Evolutionary conservation across 1,284 basidiomycete genomes (phyloP).

Genomic region (Microbotryum intermedium): DNA sequence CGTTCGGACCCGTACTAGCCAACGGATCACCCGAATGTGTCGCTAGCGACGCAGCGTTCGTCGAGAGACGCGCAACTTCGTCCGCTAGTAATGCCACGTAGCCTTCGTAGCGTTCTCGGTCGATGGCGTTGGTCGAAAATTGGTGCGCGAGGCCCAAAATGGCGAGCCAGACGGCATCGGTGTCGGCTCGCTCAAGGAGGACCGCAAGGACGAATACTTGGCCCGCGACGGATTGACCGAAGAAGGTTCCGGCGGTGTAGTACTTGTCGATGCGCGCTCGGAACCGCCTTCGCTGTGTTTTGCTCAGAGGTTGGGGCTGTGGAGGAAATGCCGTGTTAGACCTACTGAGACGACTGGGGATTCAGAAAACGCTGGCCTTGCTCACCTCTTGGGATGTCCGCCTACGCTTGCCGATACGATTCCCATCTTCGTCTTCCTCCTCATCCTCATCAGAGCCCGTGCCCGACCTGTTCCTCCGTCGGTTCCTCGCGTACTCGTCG

Average conservation of each 20-base stretch:
- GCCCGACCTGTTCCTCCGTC: slow-evolving; percentile 34
- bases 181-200: slow-evolving; percentile 78
- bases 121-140: slow-evolving; percentile 78
- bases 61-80: slow-evolving; percentile 80
- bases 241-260: slow-evolving; percentile 74
- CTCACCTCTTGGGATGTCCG: slow-evolving; percentile 16
- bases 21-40: slow-evolving; percentile 9
- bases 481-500: slow-evolving; percentile 37
- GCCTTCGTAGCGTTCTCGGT: slow-evolving; percentile 73
- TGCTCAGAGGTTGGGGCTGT: slow-evolving; percentile 37
- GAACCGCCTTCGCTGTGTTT: slow-evolving; percentile 59
- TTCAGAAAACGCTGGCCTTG: neutral
- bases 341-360: neutral
- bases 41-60: slow-evolving; percentile 37
- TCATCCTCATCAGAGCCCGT: slow-evolving; percentile 39
- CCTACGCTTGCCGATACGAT: slow-evolving; percentile 24
- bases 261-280: slow-evolving; percentile 63
- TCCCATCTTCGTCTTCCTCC: slow-evolving; percentile 44
- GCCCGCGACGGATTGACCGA: slow-evolving; percentile 81
- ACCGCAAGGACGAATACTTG: slow-evolving; percentile 86
- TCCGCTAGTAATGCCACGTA: slow-evolving; percentile 70
- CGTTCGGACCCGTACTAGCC: slow-evolving; percentile 48
- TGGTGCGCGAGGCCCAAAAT: slow-evolving; percentile 91
- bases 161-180: slow-evolving; percentile 89
- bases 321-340: too few relatives aligned